Evolutionary conservation across 129 eudicot genomes (phyloP), one percentile per base, ranked within the genome.

Genomic region (Pulicaria dysenterica): DNA sequence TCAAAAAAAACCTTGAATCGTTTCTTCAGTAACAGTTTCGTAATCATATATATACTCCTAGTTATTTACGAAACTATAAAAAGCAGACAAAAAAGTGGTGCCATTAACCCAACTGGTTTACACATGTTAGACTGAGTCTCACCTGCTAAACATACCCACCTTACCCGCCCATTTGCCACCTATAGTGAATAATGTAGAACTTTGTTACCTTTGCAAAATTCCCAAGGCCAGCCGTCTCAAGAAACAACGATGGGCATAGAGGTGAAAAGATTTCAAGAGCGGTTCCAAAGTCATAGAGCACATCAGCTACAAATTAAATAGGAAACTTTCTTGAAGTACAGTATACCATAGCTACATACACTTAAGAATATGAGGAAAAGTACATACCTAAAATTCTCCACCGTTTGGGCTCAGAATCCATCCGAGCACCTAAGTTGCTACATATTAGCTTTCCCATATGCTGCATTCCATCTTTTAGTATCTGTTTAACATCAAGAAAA

Each of bases 351-450:
- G 13, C 51, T 7, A 42, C 17, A 31, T 31, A 42, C 9, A 42
- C 70, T 14, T 37, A 46, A 51, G 31, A 8, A 47, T 15, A 44
- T 8, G 3, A 16, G 46, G 19, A 55, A 60, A 6, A 24, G 40
- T 70, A 78, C 84, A 69, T 47, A 95, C 97, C 99, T 69, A 95
- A 59, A 61, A 95, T 84, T 78, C 99, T 90, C 96, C 99, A 95
- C 11, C 91, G 76, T 73, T 95, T 95, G 54, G 97, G 99, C 75
- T 95, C 99, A 0, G 99, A 90, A 83, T 95, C 97, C 99, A 88
- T 95, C 19, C 85, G 86, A 56, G 99, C 87, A 55, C 99, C 97
- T 77, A 90, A 87, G 73, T 85, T 88, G 84, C 97, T 95, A 80
- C 99, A 95, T 64, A 95, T 88, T 58, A 95, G 85, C 77, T 95